Conservation (phyloP, 2,329 filamentous ascomycete species). For the Trichophaea hybrida region DNA sequence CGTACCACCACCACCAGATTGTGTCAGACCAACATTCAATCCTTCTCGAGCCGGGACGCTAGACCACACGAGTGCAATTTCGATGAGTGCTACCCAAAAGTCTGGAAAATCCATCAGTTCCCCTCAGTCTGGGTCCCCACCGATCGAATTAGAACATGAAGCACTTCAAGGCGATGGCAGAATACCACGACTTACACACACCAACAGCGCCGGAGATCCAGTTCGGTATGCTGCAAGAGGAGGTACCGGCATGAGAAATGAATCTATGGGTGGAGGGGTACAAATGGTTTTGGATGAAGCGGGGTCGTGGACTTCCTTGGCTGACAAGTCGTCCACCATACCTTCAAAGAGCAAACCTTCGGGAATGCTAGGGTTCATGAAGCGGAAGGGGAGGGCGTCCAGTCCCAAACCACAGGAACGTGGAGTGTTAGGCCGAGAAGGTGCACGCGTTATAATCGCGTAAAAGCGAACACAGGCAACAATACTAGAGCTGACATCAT, state of each 20-base stretch:
- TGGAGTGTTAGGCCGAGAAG: slow-evolving; percentile 88
- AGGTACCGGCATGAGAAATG: slow-evolving; percentile 35
- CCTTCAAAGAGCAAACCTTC: slow-evolving; percentile 45
- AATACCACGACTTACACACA: not conserved
- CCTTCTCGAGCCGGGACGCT: slow-evolving; percentile 6
- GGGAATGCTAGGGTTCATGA: slow-evolving; percentile 79
- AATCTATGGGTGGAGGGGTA: slow-evolving; percentile 48
- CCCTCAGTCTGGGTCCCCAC: slow-evolving; percentile 25
- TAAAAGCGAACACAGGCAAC: slow-evolving; percentile 30
- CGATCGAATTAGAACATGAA: not conserved
- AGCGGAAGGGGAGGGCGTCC: slow-evolving; percentile 78
- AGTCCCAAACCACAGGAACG: slow-evolving; percentile 91
- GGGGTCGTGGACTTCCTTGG: slow-evolving; percentile 77
- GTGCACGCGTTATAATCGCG: slow-evolving; percentile 67
- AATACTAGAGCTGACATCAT: not conserved
- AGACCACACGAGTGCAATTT: slow-evolving; percentile 14
- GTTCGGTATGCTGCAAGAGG: slow-evolving; percentile 27
- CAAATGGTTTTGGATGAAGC: slow-evolving; percentile 82
- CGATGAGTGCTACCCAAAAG: slow-evolving; percentile 22
- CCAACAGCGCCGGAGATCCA: not conserved
- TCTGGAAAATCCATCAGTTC: slow-evolving; percentile 24
- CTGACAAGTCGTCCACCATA: slow-evolving; percentile 26
- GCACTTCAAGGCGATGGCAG: not conserved
- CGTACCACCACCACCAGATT: slow-evolving; percentile 26
- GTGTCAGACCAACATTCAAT: slow-evolving; percentile 23